Evolutionary conservation across 805 yeast species (phyloP), one percentile per base, ranked within the genome.

Genomic region (Kodamaea hsintzibuensis): DNA sequence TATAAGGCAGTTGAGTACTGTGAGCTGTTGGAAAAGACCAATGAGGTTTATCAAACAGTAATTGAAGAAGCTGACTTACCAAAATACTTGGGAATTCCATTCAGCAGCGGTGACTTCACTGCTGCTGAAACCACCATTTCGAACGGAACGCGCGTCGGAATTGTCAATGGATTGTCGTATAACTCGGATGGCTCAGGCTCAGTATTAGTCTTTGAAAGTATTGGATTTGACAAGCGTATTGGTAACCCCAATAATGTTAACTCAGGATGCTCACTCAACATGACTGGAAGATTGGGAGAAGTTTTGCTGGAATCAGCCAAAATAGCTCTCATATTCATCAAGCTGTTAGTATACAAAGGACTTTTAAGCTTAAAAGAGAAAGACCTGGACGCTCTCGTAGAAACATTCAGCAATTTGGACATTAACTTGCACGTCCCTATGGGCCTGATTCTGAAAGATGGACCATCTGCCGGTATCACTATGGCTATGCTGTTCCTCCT

Each of bases 101-200:
- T 76, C 60, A 47, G 68, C 50, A 62, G 68, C 12, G 66, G 68
- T 33, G 79, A 74, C 42, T 57, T 70, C n/a, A 63, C 65, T 33
- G 58, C 60, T 6, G 64, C 65, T 25, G 72, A 65, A n/a, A 53
- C 56, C 12, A 58, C 61, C 9, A 47, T 53, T 13, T 80, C 89
- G 9, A 79, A 79, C 33, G 72, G 73, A 7, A 77, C 80, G 57
- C 96, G 97, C 1, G 80, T 90, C 6, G 61, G 61, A 5, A 58
- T 58, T 7, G 97, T 90, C 9, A 89, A 90, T 65, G 98, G 97
- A 0, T 73, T 91, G 55, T 89, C 96, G 1, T 91, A 91, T 68
- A 90, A 88, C 72, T 83, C 91, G 2, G 89, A 87, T 61, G 97
- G 97, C 1, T 83, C 88, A 4, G 97, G 97, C 0, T 86, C 93